A percentile compares a stretch with the other conserved stretches of the same genome.
These are phyloP conservation scores for Schwanniomyces etchellsii DNA, from an alignment of 1,139 yeast species.

Conservation along the genomic window DNA sequence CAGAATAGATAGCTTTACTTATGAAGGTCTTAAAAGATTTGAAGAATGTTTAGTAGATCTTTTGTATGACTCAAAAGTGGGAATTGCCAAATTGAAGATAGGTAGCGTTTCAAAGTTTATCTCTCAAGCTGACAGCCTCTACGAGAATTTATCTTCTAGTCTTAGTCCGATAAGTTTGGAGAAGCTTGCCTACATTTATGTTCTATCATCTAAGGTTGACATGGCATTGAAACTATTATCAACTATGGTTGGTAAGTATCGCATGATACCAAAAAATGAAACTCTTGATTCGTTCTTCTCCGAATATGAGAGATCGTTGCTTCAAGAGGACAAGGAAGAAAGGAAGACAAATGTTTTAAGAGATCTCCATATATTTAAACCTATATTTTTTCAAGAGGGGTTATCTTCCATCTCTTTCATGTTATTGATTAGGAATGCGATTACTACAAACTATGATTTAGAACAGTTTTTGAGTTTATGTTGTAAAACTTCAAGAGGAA, in stretches of 20 bases:
- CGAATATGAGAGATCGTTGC: slow-evolving; percentile 7
- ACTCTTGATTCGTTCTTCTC: slow-evolving; percentile 19
- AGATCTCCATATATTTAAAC: slow-evolving; percentile 25
- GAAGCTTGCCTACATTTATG: slow-evolving; percentile 19
- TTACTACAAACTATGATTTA: slow-evolving; percentile 22
- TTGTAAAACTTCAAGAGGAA: slow-evolving; percentile 5
- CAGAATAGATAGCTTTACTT: slow-evolving; percentile 12
- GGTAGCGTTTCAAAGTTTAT: slow-evolving; percentile 8
- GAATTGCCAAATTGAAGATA: slow-evolving; percentile 7
- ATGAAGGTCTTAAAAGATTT: slow-evolving; percentile 15
- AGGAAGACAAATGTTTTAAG: slow-evolving; percentile 11
- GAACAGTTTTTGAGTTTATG: slow-evolving; percentile 24
- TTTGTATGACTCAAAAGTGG: slow-evolving; percentile 9
- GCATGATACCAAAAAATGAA: slow-evolving; percentile 19
- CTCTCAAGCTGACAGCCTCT: slow-evolving; percentile 6
- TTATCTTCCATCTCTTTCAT: slow-evolving; percentile 15
- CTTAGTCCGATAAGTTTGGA: slow-evolving; percentile 19
- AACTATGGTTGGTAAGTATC: slow-evolving; percentile 13
- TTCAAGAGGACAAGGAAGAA: slow-evolving; percentile 1
- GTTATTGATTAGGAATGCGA: slow-evolving; percentile 17
- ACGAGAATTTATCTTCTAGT: slow-evolving; percentile 3
- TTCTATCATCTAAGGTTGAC: slow-evolving; percentile 13
- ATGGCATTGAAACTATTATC: slow-evolving; percentile 15
- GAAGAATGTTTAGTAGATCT: slow-evolving; percentile 10
- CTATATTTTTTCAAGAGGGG: slow-evolving; percentile 22